phyloP scores from a whole-genome alignment of 345 rosid genomes.

The Barbarea vulgaris region DNA sequence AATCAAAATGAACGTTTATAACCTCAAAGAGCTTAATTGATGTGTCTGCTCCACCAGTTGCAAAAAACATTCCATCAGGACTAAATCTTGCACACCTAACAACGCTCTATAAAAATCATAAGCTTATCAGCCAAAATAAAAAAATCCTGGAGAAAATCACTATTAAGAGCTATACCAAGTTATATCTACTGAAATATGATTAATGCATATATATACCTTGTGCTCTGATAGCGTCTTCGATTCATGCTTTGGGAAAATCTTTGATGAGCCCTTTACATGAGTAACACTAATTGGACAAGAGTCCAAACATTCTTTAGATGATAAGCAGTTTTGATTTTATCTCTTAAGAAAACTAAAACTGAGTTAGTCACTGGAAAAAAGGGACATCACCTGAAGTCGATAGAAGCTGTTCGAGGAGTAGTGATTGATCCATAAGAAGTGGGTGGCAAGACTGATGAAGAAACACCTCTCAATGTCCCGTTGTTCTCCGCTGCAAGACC shows the following conservation, averaged over 20 bases:
- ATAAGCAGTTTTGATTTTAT: not conserved
- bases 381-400: slow-evolving; percentile 63
- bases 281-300: slow-evolving; percentile 49
- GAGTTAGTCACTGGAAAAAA: not conserved
- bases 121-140: not conserved
- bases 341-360: not conserved
- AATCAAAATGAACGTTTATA: not conserved
- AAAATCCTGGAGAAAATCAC: not conserved
- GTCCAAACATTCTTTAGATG: slow-evolving; percentile 7
- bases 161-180: not conserved
- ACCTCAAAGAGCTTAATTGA: slow-evolving; percentile 93
- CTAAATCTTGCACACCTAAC: slow-evolving; percentile 93
- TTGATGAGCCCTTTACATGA: slow-evolving; percentile 62
- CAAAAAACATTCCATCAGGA: slow-evolving; percentile 80
- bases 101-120: slow-evolving; percentile 54
- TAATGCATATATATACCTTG: slow-evolving; percentile 51
- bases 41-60: slow-evolving; percentile 86
- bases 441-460: slow-evolving; percentile 51
- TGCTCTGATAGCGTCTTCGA: slow-evolving; percentile 54
- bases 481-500: slow-evolving; percentile 87
- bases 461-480: slow-evolving; percentile 54
- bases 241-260: slow-evolving; percentile 53
- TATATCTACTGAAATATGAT: not conserved
- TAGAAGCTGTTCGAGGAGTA: slow-evolving; percentile 52
- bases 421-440: slow-evolving; percentile 53